These are phyloP conservation scores for Diaporthe sp. DNA, from an alignment of 2,329 filamentous ascomycete species.

Conservation along the genomic window DNA sequence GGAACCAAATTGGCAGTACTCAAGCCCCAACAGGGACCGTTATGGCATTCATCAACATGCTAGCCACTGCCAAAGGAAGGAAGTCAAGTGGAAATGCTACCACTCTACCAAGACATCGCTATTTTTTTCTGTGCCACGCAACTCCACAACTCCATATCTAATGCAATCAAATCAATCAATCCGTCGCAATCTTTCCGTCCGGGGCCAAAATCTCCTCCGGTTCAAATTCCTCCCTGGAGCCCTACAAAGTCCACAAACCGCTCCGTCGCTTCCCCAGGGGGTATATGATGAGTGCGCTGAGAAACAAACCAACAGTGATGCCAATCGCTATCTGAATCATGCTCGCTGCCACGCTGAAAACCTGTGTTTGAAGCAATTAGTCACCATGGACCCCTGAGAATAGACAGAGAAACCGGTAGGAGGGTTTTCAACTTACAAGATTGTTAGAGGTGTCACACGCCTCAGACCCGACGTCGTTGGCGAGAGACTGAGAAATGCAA, in stretches of 20 bases:
- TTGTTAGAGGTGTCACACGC: slow-evolving; percentile 12
- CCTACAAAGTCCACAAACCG: slow-evolving; percentile 67
- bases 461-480: slow-evolving; percentile 5
- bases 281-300: slow-evolving; percentile 68
- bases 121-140: neutral
- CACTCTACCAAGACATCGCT: neutral
- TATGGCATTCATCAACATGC: slow-evolving; percentile 15
- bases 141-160: slow-evolving; percentile 10
- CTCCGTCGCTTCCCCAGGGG: slow-evolving; percentile 70
- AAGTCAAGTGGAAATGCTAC: neutral
- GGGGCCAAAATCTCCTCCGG: neutral
- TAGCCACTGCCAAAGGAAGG: neutral
- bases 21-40: neutral
- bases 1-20: neutral
- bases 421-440: slow-evolving; percentile 66
- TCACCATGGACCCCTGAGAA: neutral
- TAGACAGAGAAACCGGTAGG: neutral
- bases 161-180: neutral
- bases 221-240: neutral
- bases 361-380: slow-evolving; percentile 47
- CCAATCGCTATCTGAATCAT: slow-evolving; percentile 73
- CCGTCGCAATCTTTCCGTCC: neutral
- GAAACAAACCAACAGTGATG: slow-evolving; percentile 70
- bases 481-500: slow-evolving; percentile 10
- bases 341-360: slow-evolving; percentile 66